Conservation (phyloP, 1,284 basidiomycete species). For the Sporisorium exsertum region DNA sequence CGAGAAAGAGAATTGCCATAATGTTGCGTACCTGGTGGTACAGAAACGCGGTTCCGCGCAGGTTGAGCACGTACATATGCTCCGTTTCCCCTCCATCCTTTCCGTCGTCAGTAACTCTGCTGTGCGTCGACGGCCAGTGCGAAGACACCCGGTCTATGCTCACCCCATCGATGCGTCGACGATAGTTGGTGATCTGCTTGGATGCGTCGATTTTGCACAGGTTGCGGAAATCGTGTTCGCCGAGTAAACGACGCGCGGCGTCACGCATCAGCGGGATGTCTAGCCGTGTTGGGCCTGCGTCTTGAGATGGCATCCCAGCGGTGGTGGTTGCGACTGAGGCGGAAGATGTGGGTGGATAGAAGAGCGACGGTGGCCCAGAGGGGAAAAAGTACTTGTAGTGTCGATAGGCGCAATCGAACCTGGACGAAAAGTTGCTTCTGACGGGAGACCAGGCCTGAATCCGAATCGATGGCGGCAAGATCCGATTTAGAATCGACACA, state of each 20-base stretch:
- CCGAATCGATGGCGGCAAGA: conserved; percentile 89
- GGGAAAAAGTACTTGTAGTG: conserved; percentile 97
- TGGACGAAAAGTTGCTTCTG: conserved; percentile 81
- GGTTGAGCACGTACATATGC: conserved; percentile 79
- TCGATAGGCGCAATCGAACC: conserved; percentile 85
- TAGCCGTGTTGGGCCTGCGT: conserved; percentile 30
- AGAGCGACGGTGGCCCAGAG: conserved; percentile 46
- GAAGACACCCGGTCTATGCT: conserved; percentile 72
- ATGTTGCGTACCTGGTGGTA: conserved; percentile 99
- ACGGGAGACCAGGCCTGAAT: conserved; percentile 96
- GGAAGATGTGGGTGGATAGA: conserved; percentile 26
- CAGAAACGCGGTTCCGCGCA: conserved; percentile 88
- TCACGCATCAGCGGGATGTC: conserved; percentile 77
- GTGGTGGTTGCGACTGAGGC: not conserved
- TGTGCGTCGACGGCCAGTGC: conserved; percentile 36
- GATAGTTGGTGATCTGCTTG: conserved; percentile 89
- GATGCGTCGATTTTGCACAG: conserved; percentile 92
- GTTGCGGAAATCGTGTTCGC: conserved; percentile 95
- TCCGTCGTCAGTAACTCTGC: not conserved
- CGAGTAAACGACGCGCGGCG: conserved; percentile 80
- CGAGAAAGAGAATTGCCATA: conserved; percentile 89
- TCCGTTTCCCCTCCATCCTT: conserved; percentile 52
- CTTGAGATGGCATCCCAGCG: not conserved
- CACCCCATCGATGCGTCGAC: conserved; percentile 77
- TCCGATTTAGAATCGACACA: conserved; percentile 83